phyloP scores from a whole-genome alignment of 768 basidiomycete species.

The Phanerodontia chrysosporium region DNA sequence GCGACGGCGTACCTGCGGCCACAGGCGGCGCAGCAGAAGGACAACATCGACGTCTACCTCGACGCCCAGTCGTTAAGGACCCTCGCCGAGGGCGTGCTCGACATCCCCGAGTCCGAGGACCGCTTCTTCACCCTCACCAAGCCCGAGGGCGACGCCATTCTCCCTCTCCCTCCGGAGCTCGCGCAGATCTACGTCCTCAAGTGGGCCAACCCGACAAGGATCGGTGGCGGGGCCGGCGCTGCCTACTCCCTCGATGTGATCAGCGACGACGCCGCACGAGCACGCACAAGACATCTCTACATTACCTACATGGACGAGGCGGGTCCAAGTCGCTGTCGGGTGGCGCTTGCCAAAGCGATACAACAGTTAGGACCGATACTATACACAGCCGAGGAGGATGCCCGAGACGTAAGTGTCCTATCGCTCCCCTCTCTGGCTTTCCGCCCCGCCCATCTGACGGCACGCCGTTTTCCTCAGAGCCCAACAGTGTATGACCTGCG shows the following conservation, averaged over 20 bases:
- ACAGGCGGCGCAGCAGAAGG: background rate
- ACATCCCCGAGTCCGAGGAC: conserved; percentile 13
- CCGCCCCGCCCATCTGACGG: background rate
- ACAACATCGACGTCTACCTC: conserved; percentile 8
- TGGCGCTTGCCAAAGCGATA: conserved; percentile 12
- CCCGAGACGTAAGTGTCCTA: conserved; percentile 9
- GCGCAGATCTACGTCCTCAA: conserved; percentile 10
- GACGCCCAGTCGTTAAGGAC: conserved; percentile 3
- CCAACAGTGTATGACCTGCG: conserved; percentile 5
- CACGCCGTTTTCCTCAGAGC: background rate
- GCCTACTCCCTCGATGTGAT: conserved; percentile 14
- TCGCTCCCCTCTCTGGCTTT: background rate
- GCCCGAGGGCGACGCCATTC: conserved; percentile 7
- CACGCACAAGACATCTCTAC: conserved; percentile 14
- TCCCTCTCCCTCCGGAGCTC: conserved; percentile 3
- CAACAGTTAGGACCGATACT: conserved; percentile 13
- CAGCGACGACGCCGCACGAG: conserved; percentile 7
- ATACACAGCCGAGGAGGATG: conserved; percentile 14
- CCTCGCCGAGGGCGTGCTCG: conserved; percentile 12
- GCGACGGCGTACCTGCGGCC: background rate
- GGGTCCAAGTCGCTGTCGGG: conserved; percentile 13
- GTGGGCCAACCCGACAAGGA: conserved; percentile 14
- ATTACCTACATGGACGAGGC: conserved; percentile 16
- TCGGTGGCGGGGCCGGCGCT: conserved; percentile 12
- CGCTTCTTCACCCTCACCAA: conserved; percentile 12